Evolutionary conservation across 306 rosid species (phyloP).

Genomic region (Inga laurina): DNA sequence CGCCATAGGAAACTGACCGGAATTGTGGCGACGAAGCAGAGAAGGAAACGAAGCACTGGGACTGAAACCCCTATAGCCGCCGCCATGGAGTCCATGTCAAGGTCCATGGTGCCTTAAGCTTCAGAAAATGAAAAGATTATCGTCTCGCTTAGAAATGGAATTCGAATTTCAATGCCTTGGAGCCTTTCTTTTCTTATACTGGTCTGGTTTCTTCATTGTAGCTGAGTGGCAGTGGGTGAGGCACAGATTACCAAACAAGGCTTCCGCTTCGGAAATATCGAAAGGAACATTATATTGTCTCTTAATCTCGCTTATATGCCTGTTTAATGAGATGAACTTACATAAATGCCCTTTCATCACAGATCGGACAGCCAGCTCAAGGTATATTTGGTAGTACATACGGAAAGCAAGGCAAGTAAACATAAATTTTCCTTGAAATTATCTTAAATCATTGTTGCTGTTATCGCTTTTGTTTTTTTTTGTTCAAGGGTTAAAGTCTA

Average conservation of each 20-base stretch:
- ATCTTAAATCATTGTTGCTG: no score
- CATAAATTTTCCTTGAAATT: no score
- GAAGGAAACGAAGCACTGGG: constrained; percentile 84
- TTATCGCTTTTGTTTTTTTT: no score
- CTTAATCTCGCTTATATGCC: no score
- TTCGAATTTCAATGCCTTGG: not conserved
- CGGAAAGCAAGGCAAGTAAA: no score
- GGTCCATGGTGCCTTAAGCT: constrained; percentile 51
- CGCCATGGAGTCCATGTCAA: constrained; percentile 83
- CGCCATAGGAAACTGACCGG: constrained; percentile 81
- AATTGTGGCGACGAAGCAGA: constrained; percentile 81
- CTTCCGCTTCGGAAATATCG: not conserved
- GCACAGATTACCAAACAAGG: not conserved
- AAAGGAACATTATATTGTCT: not conserved
- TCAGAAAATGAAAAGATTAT: not conserved
- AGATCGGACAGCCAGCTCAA: no score
- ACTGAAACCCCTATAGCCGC: constrained; percentile 77
- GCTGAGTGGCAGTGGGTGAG: no score
- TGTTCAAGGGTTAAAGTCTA: no score
- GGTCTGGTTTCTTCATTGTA: not conserved
- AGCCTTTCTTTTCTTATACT: not conserved
- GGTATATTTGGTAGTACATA: no score
- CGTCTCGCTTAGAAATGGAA: not conserved
- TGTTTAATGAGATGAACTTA: no score
- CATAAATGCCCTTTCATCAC: no score